Evolutionary conservation across 306 rosid genomes (phyloP).

Genomic region (Malus asiatica): DNA sequence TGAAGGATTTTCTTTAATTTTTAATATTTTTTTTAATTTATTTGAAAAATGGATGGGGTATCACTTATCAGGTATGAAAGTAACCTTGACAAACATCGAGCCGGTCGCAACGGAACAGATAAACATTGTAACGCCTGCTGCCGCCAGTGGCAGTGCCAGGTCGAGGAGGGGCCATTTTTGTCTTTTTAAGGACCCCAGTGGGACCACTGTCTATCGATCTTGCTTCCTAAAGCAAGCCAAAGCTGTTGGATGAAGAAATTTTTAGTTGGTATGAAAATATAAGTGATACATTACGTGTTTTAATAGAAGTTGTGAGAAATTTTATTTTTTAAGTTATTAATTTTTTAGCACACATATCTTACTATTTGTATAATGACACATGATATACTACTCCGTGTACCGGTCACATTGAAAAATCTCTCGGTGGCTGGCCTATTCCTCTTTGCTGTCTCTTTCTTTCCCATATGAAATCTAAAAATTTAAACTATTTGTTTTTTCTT

Average conservation of each 20-base stretch:
- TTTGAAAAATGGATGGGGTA: too few relatives aligned
- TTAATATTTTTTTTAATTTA: too few relatives aligned
- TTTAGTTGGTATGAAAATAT: too few relatives aligned
- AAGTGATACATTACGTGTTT: too few relatives aligned
- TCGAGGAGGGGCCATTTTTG: conserved; percentile 1
- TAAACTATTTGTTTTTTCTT: neutral
- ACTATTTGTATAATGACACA: too few relatives aligned
- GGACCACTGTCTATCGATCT: neutral
- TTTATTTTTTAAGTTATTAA: too few relatives aligned
- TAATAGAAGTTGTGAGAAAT: accelerated
- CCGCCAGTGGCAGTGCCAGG: neutral
- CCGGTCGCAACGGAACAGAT: neutral
- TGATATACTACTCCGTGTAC: accelerated
- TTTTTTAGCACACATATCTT: too few relatives aligned
- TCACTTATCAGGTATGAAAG: neutral
- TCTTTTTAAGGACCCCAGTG: neutral
- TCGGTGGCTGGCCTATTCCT: neutral
- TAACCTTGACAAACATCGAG: conserved; percentile 6
- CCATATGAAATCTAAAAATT: neutral
- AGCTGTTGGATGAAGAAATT: conserved; percentile 4
- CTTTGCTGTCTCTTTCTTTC: conserved; percentile 14
- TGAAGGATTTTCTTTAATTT: too few relatives aligned
- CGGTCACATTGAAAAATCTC: too few relatives aligned
- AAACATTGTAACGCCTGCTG: neutral
- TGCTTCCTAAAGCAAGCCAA: neutral